Evolutionary conservation across 805 yeast species (phyloP), one percentile per base, ranked within the genome.

Genomic region (Candida bentonensis): DNA sequence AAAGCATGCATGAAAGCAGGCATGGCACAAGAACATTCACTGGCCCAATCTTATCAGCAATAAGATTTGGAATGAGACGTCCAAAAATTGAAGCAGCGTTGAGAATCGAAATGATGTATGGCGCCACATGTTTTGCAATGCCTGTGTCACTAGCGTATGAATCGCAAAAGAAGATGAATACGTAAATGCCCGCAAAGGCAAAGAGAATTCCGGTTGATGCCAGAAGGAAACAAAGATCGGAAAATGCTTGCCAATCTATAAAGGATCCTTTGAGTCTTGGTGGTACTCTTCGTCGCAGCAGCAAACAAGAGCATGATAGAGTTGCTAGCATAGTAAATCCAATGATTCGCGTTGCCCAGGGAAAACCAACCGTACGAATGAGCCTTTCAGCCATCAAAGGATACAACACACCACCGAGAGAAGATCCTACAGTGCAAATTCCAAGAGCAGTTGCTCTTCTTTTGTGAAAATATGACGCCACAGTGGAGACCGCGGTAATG

Each of bases 381-480:
- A 73, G 55, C 43, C 58, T 56, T 46, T 66, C 64, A 41, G 69
- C 54, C 36, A 64, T 63, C 48, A 73, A 61, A 7, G 76, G 66
- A 53, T 66, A 72, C 17, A 67, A 58, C 3, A 73, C 56, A 15
- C 79, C 79, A 3, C 78, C 79, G 1, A 70, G 46, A 15, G 75
- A 73, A 4, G 75, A 62, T 1, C 79, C 79, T 1, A 69, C 53
- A 5, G 67, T 68, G 3, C 64, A 57, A n/a, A 74, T 61, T 2
- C 78, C 79, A 53, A 67, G 56, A 2, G 76, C 76, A 23, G 71
- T 58, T 1, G 74, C 68, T 33, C 69, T 58, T 23, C 57, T 59
- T 26, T 60, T 62, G 40, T 63, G 59, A 53, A 75, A 75, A 74
- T 76, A 75, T 26, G 69, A 67, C 1, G 74, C 68, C 15, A 73